Evolutionary conservation across 208 protist genomes (phyloP).

Genomic region (Kentomonas sorsogonicus): DNA sequence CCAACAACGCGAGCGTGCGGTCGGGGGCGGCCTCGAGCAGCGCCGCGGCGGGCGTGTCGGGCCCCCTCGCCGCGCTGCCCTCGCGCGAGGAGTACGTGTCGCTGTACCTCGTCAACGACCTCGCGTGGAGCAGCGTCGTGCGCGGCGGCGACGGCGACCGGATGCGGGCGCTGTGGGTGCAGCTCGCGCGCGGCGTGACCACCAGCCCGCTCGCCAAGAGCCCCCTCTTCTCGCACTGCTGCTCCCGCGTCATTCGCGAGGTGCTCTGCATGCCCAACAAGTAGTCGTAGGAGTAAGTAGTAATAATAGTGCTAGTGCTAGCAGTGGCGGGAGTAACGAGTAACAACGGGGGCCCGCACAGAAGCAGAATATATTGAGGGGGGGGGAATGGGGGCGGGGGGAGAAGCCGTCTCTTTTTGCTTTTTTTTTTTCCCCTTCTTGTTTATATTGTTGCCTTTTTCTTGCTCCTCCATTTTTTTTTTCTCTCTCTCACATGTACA

Average conservation of each 20-base stretch:
- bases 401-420: no score
- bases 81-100: slow-evolving; percentile 48
- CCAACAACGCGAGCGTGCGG: neutral
- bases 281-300: no score
- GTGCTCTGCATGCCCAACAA: slow-evolving; percentile 35
- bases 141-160: slow-evolving; percentile 22
- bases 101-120: slow-evolving; percentile 47
- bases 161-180: slow-evolving; percentile 40
- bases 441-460: neutral
- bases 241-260: slow-evolving; percentile 42
- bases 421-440: slow-evolving; percentile 15
- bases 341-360: no score
- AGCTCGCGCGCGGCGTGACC: slow-evolving; percentile 42
- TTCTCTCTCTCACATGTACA: neutral
- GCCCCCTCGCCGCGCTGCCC: slow-evolving; percentile 18
- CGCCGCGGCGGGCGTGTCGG: neutral
- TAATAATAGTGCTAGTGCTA: no score
- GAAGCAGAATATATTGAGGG: no score
- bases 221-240: slow-evolving; percentile 46
- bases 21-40: neutral
- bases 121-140: slow-evolving; percentile 31
- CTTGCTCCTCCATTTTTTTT: neutral
- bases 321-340: no score
- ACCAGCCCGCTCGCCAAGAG: slow-evolving; percentile 35
- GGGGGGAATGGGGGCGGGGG: no score